Base-by-base conservation (phyloP, 305 asterid genomes). In the Euphrasia arctica region DNA sequence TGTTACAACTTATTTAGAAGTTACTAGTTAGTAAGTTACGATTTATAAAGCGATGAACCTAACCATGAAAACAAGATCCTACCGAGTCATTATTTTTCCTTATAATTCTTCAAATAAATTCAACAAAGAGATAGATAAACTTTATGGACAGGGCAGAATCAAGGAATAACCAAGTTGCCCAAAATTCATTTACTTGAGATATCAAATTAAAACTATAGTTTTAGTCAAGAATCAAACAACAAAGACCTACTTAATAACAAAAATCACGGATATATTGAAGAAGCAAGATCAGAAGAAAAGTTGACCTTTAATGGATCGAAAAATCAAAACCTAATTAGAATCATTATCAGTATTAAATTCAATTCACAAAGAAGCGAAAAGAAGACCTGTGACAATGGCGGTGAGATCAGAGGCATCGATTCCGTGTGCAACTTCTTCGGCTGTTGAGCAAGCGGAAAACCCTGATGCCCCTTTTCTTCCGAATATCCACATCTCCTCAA, bases 351-450 rank as follows among this genome's bases (percentile, higher is more conserved):
- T 14, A 36, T 3, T 12, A 14, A 1, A 18, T 9, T 0, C 11
- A 1, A n/a, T 9, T 0, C 29, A 18, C 34, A 54, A 31, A 31
- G n/a, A 68, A 49, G 48, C 49, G 31, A 62, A 47, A 28, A 9
- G 47, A 69, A 39, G 7, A 85, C 92, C 95, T 42, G 93, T 87
- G 47, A 87, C 79, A 18, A 88, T 76, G 29, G 94, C 96, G 56
- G 89, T 83, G 72, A 85, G 94, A 63, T 68, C 85, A 54, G 89
- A 72, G 67, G 66, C 94, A 73, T 85, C 89, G 28, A 88, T 77
- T 72, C 94, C 96, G 39, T 42, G 64, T 0, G 89, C 74, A 74
- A 88, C 96, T 69, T 88, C 86, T 52, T 82, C 85, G 42, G 96
- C 91, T 3, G 91, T 85, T 0, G 94, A 83, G 70, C 66, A 32